Base-by-base conservation (phyloP, 2,329 filamentous ascomycete species). In the Dactylellina haptotyla region DNA sequence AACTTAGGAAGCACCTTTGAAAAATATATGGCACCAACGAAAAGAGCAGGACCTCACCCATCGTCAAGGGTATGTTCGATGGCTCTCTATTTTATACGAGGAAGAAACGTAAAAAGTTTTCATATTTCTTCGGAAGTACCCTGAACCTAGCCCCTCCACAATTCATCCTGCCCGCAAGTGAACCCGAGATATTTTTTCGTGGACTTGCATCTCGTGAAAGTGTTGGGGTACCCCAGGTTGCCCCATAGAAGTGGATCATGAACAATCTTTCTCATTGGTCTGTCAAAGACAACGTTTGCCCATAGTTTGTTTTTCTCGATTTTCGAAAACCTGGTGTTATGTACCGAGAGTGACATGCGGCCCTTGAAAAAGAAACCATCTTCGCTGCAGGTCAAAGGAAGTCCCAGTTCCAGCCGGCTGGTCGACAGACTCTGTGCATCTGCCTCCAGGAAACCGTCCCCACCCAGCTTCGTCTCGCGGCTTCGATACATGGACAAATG, bases 201-300 rank as follows among this genome's bases (percentile, higher is more conserved):
- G 16, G 54, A 56, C 48, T 54, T 53, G 67, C 53, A 62, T 54
- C 56, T 62, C 37, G 69, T 66, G 61, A 54, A 54, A 73, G 45
- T 26, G 69, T 66, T 66, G 54, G 69, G 69, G 61, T 66, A 65
- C 67, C 69, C 69, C 69, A 66, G 69, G 61, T 48, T 16, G 26
- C n/a, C 59, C 54, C 46, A 25, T 28, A 18, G 18, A 62, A 50
- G 69, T 66, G 69, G 69, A 46, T 53, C 46, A 50, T 39, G 16
- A 18, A 12, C 10, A 32, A 12, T 28, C 12, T 18, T 23, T 61
- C 26, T 41, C 37, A 65, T 65, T 65, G 67, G 67, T 25, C 25
- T 64, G 53, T 9, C 30, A 51, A 26, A 30, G 28, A 37, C 59
- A 59, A 59, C 57, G 53, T 30, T 46, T 50, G 53, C 39, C 53